Base-by-base conservation (phyloP, 768 basidiomycete species). In the Pluteus cervinus region DNA sequence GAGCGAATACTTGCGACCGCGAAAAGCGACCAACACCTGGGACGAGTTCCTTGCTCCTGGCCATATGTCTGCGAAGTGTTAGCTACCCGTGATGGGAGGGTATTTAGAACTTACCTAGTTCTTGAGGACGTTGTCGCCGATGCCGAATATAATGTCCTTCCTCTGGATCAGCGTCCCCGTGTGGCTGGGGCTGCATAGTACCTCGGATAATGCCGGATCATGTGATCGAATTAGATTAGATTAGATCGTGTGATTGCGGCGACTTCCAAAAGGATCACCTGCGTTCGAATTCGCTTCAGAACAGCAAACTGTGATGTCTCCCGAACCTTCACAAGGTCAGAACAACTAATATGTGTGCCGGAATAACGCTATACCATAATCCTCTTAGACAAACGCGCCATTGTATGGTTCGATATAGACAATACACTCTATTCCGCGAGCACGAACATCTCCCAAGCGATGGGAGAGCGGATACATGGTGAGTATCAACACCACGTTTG, bases 371-470 rank as follows among this genome's bases (percentile, higher is more conserved):
- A n/a, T n/a, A n/a, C n/a, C n/a, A n/a, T n/a, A n/a, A n/a, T n/a
- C n/a, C n/a, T n/a, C n/a, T n/a, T n/a, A n/a, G 83, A 86, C 65
- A 68, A 74, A 25, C 75, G 79, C 10, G 58, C 58, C 43, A 60
- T 88, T 33, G 68, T 87, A 35, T 90, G 80, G 75, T 76, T 91
- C 43, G 88, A 90, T 52, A 86, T 91, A 41, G 89, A 91, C 58
- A 90, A 92, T 50, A 89, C 87, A 3, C 69, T 92, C 11, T 92
- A 91, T 56, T 85, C 86, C 6, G 76, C 84, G 1, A 80, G 73
- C 48, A 66, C 78, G 14, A 77, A 70, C 55, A 86, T 91, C 36
- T 78, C 81, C 4, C 75, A 84, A 44, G 79, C 74, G 12, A 90
- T 92, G 89, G 79, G 81, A 9, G 58, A 78, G 43, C 74, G 76